phyloP scores from a whole-genome alignment of 192 early-diverging fungal species.

The Backusella psychrophila region DNA sequence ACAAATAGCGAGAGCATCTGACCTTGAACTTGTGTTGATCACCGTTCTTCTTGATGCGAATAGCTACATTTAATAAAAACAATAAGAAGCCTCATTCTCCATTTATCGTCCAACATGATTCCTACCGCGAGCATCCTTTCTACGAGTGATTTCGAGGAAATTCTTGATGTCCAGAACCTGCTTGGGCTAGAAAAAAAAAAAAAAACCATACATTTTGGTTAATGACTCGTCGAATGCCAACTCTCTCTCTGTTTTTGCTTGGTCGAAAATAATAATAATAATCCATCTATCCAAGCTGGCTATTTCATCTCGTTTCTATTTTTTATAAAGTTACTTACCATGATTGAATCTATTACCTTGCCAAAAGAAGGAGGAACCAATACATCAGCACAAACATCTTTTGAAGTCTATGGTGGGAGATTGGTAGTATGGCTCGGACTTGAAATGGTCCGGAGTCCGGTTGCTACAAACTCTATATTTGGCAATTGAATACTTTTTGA shows the following conservation, averaged over 20 bases:
- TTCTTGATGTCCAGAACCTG: conserved; percentile 98
- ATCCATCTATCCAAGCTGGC: not conserved
- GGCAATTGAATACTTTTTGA: too few species aligned
- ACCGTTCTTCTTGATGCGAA: conserved; percentile 96
- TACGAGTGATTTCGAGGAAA: conserved; percentile 92
- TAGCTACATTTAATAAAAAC: conserved; percentile 42
- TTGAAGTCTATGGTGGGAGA: not conserved
- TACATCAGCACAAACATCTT: not conserved
- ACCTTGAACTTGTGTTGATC: conserved; percentile 97
- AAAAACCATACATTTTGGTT: not conserved
- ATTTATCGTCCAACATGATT: conserved; percentile 5
- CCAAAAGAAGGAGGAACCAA: conserved; percentile 15
- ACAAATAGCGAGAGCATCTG: conserved; percentile 96
- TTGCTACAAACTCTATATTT: too few species aligned
- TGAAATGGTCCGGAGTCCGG: not conserved
- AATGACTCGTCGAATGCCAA: not conserved
- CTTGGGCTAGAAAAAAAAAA: conserved; percentile 70
- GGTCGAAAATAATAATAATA: not conserved
- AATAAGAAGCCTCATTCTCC: not conserved
- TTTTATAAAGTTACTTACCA: conserved; percentile 1
- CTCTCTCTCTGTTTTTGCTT: not conserved
- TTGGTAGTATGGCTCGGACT: not conserved
- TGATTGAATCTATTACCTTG: conserved; percentile 12
- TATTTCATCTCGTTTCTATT: not conserved
- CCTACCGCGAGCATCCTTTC: conserved; percentile 92